Evolutionary conservation across 768 basidiomycete species (phyloP).

Genomic region (Kwoniella sp.): DNA sequence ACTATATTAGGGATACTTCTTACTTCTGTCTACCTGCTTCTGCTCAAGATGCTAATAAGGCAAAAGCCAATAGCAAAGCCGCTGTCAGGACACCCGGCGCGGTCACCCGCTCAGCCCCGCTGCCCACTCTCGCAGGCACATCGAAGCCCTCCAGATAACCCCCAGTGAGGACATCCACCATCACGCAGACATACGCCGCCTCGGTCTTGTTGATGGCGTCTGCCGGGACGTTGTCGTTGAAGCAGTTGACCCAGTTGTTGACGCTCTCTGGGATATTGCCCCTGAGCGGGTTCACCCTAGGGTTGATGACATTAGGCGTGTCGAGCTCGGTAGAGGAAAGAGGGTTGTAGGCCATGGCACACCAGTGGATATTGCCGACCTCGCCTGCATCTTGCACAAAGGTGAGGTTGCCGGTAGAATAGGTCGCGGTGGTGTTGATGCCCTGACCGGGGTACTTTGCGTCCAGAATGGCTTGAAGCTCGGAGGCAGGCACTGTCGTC

Average conservation of each 20-base stretch:
- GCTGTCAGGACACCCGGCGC: too few relatives aligned
- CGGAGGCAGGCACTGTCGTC: neutral
- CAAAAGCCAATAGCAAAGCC: too few relatives aligned
- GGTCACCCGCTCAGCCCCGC: neutral
- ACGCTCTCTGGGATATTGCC: slow-evolving; percentile 10
- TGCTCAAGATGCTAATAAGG: too few relatives aligned
- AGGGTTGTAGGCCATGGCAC: slow-evolving; percentile 7
- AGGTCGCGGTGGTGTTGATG: neutral
- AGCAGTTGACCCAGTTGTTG: slow-evolving; percentile 16
- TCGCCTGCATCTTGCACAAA: neutral
- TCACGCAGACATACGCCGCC: slow-evolving; percentile 12
- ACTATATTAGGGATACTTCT: too few relatives aligned
- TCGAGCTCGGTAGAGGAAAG: neutral
- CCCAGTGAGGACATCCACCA: slow-evolving; percentile 3
- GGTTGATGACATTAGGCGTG: neutral
- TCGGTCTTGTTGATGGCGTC: slow-evolving; percentile 2
- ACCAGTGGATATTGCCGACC: slow-evolving; percentile 11
- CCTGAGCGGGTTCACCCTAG: neutral
- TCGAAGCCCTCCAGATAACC: slow-evolving; percentile 7
- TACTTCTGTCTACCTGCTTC: too few relatives aligned
- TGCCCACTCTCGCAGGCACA: neutral
- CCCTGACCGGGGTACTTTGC: slow-evolving; percentile 2
- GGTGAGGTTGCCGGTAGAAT: slow-evolving; percentile 1
- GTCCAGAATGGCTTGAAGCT: neutral
- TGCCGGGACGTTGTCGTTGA: slow-evolving; percentile 9